A percentile compares a stretch with the other conserved stretches of the same genome.
phyloP scores from a whole-genome alignment of 495 filamentous ascomycete species.

The Trichoderma asperelloides region DNA sequence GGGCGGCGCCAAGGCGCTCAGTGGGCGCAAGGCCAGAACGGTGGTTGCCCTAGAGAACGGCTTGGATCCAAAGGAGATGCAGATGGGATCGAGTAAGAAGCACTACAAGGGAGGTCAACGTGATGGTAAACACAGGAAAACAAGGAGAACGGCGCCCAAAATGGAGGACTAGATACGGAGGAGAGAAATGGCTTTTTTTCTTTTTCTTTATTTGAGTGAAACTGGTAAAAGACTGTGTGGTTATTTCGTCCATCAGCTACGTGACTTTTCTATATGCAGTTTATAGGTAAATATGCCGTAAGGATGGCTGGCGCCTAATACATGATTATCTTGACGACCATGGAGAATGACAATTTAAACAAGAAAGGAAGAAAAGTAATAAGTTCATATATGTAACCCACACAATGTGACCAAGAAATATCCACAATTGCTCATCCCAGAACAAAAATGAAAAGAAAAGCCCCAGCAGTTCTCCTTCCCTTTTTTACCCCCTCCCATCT shows the following conservation, averaged over 20 bases:
- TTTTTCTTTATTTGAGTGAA: background rate
- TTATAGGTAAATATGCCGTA: too few relatives aligned
- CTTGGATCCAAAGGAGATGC: constrained; percentile 74
- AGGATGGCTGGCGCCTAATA: background rate
- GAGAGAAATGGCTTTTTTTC: background rate
- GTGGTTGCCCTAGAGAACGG: constrained; percentile 81
- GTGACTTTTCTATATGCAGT: background rate
- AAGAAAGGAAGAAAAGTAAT: too few relatives aligned
- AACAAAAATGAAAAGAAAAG: background rate
- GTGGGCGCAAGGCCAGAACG: constrained; percentile 72
- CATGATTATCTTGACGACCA: background rate
- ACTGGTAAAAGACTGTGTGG: background rate
- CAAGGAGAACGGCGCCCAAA: background rate
- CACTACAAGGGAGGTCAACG: constrained; percentile 79
- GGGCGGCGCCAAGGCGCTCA: constrained; percentile 53
- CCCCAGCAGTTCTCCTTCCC: background rate
- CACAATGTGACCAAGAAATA: background rate
- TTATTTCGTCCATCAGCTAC: background rate
- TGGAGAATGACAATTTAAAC: too few relatives aligned
- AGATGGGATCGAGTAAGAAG: constrained; percentile 68
- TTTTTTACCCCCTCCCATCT: background rate
- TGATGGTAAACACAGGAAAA: constrained; percentile 43
- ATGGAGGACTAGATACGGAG: background rate
- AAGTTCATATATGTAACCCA: background rate
- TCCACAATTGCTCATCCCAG: constrained; percentile 6